Conservation (phyloP, 225 moss, liverwort and hornwort species). For the Asterella californica region DNA sequence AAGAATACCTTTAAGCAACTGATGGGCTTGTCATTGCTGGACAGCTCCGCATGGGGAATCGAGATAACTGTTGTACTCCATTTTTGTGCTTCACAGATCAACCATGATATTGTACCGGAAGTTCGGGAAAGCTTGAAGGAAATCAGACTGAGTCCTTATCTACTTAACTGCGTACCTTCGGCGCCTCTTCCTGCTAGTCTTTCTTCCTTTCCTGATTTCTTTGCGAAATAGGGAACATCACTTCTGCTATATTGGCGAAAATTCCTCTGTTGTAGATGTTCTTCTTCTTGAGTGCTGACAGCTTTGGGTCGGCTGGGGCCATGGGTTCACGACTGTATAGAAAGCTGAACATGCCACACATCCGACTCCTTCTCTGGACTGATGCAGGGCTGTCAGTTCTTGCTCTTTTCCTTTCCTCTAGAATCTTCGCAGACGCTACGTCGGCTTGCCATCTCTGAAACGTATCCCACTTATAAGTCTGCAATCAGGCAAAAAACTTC, state of each 20-base stretch:
- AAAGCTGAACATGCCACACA: conserved; percentile 28
- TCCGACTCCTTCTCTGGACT: conserved; percentile 25
- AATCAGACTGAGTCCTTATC: neutral
- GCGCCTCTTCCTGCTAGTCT: neutral
- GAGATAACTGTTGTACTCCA: no score
- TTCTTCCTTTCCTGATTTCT: conserved; percentile 11
- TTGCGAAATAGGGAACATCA: conserved; percentile 30
- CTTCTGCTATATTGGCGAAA: conserved; percentile 34
- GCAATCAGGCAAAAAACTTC: conserved; percentile 9
- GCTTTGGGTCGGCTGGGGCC: conserved; percentile 35
- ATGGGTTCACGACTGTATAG: neutral
- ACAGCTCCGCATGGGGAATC: no score
- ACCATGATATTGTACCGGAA: neutral
- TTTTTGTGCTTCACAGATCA: neutral
- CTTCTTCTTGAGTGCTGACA: conserved; percentile 47
- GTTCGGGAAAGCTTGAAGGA: neutral
- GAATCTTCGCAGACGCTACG: conserved; percentile 48
- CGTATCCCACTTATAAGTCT: conserved; percentile 95
- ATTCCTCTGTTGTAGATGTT: conserved; percentile 73
- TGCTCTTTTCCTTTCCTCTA: conserved; percentile 39
- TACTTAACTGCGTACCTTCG: neutral
- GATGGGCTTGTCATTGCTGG: no score
- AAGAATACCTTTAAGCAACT: no score
- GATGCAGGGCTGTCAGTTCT: conserved; percentile 27
- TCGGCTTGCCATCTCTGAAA: conserved; percentile 68